phyloP scores from a whole-genome alignment of 2,329 filamentous ascomycete genomes.

The Pseudogymnoascus sp. region DNA sequence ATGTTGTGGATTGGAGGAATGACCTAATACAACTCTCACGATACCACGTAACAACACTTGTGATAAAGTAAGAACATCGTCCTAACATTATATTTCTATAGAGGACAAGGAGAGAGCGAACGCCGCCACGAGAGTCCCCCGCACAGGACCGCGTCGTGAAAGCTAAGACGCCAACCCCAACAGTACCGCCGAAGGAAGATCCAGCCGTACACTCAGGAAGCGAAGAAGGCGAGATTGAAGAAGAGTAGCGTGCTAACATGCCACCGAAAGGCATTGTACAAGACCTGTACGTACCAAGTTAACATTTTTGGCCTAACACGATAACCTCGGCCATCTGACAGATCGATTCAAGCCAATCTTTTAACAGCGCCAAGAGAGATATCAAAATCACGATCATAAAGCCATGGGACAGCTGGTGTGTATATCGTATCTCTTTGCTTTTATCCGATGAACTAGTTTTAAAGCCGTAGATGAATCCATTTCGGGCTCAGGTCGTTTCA shows the following conservation, averaged over 20 bases:
- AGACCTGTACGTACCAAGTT: conserved; percentile 29
- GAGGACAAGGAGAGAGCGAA: conserved; percentile 52
- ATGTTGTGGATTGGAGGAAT: neutral
- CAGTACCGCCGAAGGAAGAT: conserved; percentile 36
- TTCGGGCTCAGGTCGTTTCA: neutral
- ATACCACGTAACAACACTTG: conserved; percentile 24
- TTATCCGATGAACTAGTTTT: conserved; percentile 8
- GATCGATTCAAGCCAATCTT: neutral
- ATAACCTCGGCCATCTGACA: conserved; percentile 23
- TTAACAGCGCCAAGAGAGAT: neutral
- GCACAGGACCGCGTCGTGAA: conserved; percentile 49
- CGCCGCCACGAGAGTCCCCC: conserved; percentile 43
- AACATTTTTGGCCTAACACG: conserved; percentile 22
- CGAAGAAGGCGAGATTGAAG: conserved; percentile 97
- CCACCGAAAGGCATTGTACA: conserved; percentile 1
- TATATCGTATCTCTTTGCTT: conserved; percentile 8
- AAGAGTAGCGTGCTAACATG: conserved; percentile 34
- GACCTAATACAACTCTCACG: neutral
- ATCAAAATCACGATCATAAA: neutral
- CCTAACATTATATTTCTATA: conserved; percentile 24
- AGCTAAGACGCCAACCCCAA: conserved; percentile 46
- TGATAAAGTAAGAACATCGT: conserved; percentile 2
- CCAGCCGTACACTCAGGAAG: conserved; percentile 60
- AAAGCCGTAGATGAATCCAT: conserved; percentile 5
- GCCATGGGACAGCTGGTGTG: neutral